Percentiles rank a stretch among this genome's conserved stretches.
These are phyloP conservation scores for Graphilbum sp. DNA, from an alignment of 2,329 filamentous ascomycete genomes.

Conservation along the genomic window DNA sequence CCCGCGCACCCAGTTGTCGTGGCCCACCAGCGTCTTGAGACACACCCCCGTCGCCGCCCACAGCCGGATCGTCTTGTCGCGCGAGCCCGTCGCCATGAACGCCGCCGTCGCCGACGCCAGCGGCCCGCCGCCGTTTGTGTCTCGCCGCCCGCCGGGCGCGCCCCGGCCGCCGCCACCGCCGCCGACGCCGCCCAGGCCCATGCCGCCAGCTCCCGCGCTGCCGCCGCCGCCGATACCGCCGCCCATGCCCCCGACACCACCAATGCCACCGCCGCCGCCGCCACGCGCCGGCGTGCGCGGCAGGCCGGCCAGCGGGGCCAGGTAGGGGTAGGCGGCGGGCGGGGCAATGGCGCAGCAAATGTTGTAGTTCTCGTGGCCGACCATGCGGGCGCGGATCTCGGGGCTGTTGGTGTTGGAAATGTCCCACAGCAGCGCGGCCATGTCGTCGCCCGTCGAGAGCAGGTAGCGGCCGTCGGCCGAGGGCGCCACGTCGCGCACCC, in stretches of 20 bases:
- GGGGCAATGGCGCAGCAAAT: constrained; percentile 83
- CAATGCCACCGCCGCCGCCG: background rate
- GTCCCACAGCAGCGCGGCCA: constrained; percentile 74
- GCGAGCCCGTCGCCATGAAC: constrained; percentile 74
- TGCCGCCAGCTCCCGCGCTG: background rate
- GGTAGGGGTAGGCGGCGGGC: constrained; percentile 56
- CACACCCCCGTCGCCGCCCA: constrained; percentile 78
- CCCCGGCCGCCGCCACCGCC: background rate
- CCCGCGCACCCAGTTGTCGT: constrained; percentile 87
- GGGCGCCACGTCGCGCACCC: constrained; percentile 79
- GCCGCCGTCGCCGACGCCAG: constrained; percentile 28
- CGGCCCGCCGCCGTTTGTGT: background rate
- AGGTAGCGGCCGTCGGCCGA: constrained; percentile 73
- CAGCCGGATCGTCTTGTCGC: constrained; percentile 80
- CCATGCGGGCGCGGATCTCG: constrained; percentile 62
- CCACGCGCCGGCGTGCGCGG: constrained; percentile 22
- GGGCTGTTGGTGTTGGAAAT: constrained; percentile 42
- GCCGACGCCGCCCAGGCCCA: background rate
- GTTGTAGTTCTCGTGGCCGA: constrained; percentile 74
- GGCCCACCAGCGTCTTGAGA: constrained; percentile 69
- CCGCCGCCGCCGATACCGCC: background rate
- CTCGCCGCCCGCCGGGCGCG: background rate
- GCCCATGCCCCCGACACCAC: background rate
- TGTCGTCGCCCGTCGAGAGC: constrained; percentile 68
- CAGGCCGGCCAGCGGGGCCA: constrained; percentile 62